Conservation (phyloP, 2,329 filamentous ascomycete genomes). For the Diplodia mutila region DNA sequence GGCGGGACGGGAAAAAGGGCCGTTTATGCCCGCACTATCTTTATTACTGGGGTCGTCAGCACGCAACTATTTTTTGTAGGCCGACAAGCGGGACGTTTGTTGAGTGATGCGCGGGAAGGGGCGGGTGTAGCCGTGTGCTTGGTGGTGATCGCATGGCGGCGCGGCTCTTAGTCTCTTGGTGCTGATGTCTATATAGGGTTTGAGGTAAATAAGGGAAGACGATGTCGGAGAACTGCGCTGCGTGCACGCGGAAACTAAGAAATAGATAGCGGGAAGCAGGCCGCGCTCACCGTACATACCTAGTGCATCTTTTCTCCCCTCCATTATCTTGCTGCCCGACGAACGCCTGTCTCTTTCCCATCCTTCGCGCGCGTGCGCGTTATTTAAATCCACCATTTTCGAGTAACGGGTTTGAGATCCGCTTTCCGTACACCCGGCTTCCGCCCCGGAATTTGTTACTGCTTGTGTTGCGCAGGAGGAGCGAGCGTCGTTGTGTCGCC, state of each 20-base stretch:
- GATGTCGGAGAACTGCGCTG: not conserved
- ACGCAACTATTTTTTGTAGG: not conserved
- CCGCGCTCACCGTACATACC: not conserved
- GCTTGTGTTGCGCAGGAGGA: not conserved
- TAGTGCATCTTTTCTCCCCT: too few relatives aligned
- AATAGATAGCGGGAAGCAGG: not conserved
- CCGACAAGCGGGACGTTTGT: not conserved
- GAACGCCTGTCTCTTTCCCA: not conserved
- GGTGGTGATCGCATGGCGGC: not conserved
- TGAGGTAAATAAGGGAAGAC: too few relatives aligned
- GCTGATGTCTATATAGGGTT: too few relatives aligned
- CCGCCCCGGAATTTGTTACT: not conserved
- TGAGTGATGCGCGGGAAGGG: not conserved
- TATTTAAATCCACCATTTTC: not conserved
- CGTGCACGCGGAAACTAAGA: not conserved
- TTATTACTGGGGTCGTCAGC: not conserved
- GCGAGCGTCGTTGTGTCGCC: not conserved
- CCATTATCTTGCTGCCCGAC: not conserved
- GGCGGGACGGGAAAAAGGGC: not conserved
- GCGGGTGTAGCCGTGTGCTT: not conserved
- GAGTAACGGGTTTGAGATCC: not conserved
- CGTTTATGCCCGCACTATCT: not conserved
- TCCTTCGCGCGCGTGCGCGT: not conserved
- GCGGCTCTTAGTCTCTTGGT: too few relatives aligned
- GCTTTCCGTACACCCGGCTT: not conserved